Evolutionary conservation across 495 filamentous ascomycete genomes (phyloP).

Genomic region (Letharia lupina): DNA sequence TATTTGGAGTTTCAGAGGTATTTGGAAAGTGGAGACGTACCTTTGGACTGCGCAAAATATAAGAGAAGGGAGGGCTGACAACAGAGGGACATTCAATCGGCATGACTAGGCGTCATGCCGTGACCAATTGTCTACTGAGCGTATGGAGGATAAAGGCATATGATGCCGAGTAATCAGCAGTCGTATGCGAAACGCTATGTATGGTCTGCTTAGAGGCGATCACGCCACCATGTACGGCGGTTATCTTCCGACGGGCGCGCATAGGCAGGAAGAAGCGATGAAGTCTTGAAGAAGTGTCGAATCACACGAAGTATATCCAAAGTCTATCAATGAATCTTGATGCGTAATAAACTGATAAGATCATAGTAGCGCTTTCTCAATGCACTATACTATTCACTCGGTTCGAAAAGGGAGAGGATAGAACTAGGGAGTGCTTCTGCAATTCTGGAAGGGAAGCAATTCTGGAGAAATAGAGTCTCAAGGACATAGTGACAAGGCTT

Average conservation of each 20-base stretch:
- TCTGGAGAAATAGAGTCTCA: neutral
- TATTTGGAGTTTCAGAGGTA: neutral
- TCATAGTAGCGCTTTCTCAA: neutral
- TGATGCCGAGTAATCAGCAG: neutral
- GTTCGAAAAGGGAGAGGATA: neutral
- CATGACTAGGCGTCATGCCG: neutral
- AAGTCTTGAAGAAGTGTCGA: neutral
- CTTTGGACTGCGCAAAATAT: neutral
- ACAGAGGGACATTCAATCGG: neutral
- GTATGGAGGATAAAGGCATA: neutral
- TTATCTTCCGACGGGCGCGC: conserved; percentile 5
- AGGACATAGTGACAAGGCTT: neutral
- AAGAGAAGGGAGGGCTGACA: neutral
- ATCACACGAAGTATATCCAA: neutral
- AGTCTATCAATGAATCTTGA: neutral
- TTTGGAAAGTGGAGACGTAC: conserved; percentile 2
- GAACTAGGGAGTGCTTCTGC: neutral
- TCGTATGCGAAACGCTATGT: neutral
- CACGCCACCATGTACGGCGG: neutral
- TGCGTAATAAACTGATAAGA: neutral
- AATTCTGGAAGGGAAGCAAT: too few species aligned
- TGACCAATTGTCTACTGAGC: neutral
- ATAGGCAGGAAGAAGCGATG: neutral
- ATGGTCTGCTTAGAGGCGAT: neutral
- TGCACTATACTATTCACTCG: neutral